These are phyloP conservation scores for Dendrobium huoshanense DNA, from an alignment of 106 monocot genomes.

Conservation along the genomic window DNA sequence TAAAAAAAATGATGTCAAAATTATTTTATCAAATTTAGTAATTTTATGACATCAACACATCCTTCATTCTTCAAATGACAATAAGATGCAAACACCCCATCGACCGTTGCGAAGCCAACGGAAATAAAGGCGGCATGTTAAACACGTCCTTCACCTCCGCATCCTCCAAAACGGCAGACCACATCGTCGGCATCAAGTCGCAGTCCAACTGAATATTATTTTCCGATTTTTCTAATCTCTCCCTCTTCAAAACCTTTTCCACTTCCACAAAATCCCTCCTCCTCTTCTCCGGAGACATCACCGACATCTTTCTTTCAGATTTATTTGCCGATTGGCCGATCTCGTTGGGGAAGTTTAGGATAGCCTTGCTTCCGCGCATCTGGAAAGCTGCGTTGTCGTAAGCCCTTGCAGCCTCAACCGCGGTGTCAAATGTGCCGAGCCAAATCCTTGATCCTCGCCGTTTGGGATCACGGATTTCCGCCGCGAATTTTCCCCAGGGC, in stretches of 20 bases:
- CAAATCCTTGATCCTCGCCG: constrained; percentile 59
- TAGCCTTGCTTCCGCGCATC: constrained; percentile 64
- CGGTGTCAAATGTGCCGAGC: constrained; percentile 71
- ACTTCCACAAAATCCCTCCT: neutral
- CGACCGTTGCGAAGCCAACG: constrained; percentile 23
- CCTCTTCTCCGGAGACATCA: constrained; percentile 8
- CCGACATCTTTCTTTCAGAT: neutral
- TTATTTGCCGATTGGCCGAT: neutral
- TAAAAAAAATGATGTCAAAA: too few relatives aligned
- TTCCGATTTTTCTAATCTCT: neutral
- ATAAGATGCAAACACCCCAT: constrained; percentile 18
- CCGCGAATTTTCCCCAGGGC: constrained; percentile 87
- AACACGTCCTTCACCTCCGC: constrained; percentile 21
- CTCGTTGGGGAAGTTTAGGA: constrained; percentile 86
- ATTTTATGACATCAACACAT: neutral
- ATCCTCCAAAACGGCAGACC: constrained; percentile 17
- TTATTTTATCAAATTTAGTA: too few relatives aligned
- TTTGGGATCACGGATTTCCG: constrained; percentile 61
- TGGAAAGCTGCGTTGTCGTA: constrained; percentile 70
- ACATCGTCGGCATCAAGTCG: constrained; percentile 33
- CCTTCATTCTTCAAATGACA: neutral
- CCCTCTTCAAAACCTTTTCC: neutral
- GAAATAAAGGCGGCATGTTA: constrained; percentile 30
- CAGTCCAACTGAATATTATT: neutral
- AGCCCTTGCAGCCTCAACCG: constrained; percentile 63